Evolutionary conservation across 768 basidiomycete genomes (phyloP).

Genomic region (Rhodotorula graminis): DNA sequence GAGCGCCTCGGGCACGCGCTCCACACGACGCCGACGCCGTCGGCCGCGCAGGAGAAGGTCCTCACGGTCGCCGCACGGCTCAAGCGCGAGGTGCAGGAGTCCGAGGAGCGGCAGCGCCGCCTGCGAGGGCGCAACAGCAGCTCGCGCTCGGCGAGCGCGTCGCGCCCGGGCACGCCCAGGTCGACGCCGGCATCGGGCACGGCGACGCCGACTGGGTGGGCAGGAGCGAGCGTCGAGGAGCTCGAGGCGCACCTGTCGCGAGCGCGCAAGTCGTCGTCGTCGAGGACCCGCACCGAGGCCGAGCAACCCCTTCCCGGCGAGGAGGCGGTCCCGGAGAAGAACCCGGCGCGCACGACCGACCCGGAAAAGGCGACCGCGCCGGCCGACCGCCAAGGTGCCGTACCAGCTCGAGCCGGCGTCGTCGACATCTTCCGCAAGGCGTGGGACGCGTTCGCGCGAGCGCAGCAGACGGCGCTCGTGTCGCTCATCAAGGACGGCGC

Average conservation of each 20-base stretch:
- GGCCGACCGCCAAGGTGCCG: too few species aligned
- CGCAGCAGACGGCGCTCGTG: conserved; percentile 96
- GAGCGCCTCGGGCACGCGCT: conserved; percentile 5
- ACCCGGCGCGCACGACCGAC: not conserved
- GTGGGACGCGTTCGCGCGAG: conserved; percentile 98
- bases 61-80: conserved; percentile 21
- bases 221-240: not conserved
- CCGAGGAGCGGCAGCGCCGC: conserved; percentile 15
- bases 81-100: conserved; percentile 24
- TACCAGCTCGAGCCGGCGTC: not conserved
- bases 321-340: not conserved
- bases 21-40: conserved; percentile 16
- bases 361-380: not conserved
- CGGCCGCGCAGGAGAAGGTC: conserved; percentile 14
- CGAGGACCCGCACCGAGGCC: not conserved
- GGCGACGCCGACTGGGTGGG: not conserved
- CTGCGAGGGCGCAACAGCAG: conserved; percentile 7
- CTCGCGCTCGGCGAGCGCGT: not conserved
- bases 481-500: conserved; percentile 44
- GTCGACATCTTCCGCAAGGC: conserved; percentile 23
- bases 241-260: not conserved
- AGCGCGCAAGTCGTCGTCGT: not conserved
- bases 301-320: conserved; percentile 4
- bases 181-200: not conserved
- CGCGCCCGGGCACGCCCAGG: not conserved